Evolutionary conservation across 2,329 filamentous ascomycete species (phyloP).

Genomic region (Parastagonospora nodorum): DNA sequence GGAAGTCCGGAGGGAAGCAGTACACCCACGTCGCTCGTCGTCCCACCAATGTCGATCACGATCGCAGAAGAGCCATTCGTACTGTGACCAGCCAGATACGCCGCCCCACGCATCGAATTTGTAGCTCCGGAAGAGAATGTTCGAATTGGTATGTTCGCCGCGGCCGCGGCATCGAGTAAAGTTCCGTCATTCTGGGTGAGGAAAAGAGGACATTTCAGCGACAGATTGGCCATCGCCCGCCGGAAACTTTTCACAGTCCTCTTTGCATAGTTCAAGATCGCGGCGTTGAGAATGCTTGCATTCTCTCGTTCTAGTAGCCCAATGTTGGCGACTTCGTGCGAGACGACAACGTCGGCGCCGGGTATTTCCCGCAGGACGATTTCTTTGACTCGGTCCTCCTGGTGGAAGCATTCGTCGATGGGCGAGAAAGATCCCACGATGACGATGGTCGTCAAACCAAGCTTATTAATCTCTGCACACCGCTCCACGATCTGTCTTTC

Average conservation of each 20-base stretch:
- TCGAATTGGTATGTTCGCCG: constrained; percentile 62
- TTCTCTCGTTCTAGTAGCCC: constrained; percentile 67
- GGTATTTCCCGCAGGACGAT: constrained; percentile 47
- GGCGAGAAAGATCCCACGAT: constrained; percentile 56
- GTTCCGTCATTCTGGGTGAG: constrained; percentile 70
- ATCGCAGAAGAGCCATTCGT: constrained; percentile 53
- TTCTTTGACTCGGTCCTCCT: constrained; percentile 15
- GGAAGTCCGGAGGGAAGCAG: constrained; percentile 66
- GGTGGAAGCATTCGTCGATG: constrained; percentile 45
- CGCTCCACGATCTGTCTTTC: constrained; percentile 45
- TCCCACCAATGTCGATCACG: constrained; percentile 66
- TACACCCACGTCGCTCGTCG: constrained; percentile 66
- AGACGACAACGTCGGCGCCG: constrained; percentile 49
- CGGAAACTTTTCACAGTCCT: constrained; percentile 63
- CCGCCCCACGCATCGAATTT: constrained; percentile 55
- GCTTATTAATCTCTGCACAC: constrained; percentile 40
- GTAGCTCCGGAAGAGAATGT: constrained; percentile 68
- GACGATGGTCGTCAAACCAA: constrained; percentile 48
- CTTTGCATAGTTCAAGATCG: constrained; percentile 63
- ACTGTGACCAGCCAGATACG: too few species aligned
- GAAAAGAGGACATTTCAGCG: constrained; percentile 61
- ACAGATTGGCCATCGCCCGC: constrained; percentile 56
- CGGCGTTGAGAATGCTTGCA: constrained; percentile 67
- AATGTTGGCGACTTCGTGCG: constrained; percentile 51
- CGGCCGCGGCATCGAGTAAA: constrained; percentile 57